Conservation (phyloP, 2,329 filamentous ascomycete genomes). For the Amphichorda felina region DNA sequence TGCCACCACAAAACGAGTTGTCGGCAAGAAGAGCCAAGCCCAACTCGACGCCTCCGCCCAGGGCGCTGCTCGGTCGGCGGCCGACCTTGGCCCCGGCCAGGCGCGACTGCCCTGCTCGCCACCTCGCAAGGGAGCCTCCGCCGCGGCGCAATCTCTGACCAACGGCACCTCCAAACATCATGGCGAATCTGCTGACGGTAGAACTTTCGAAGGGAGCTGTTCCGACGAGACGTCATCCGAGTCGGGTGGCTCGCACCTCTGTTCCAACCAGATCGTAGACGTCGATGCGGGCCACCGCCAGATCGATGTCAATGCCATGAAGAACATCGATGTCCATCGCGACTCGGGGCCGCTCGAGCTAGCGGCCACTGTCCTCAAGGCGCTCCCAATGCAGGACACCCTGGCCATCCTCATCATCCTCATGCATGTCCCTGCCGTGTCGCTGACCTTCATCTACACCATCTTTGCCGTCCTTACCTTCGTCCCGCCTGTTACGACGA, state of each 20-base stretch:
- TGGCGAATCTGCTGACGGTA: slow-evolving; percentile 4
- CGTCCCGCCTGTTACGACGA: slow-evolving; percentile 69
- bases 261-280: slow-evolving; percentile 19
- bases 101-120: slow-evolving; percentile 16
- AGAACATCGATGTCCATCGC: slow-evolving; percentile 56
- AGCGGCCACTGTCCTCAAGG: slow-evolving; percentile 75
- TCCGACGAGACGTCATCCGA: slow-evolving; percentile 48
- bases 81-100: slow-evolving; percentile 16
- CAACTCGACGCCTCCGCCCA: slow-evolving; percentile 9
- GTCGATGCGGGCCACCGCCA: slow-evolving; percentile 44
- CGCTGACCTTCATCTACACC: slow-evolving; percentile 80
- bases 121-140: slow-evolving; percentile 2
- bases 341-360: slow-evolving; percentile 64
- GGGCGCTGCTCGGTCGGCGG: slow-evolving; percentile 6
- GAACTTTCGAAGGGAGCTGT: slow-evolving; percentile 36
- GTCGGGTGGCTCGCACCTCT: slow-evolving; percentile 29
- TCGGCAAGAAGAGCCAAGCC: slow-evolving; percentile 32
- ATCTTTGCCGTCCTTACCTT: slow-evolving; percentile 90
- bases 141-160: slow-evolving; percentile 15
- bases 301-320: slow-evolving; percentile 59
- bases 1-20: slow-evolving; percentile 24
- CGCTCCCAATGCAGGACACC: slow-evolving; percentile 86
- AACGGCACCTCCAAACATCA: slow-evolving; percentile 22
- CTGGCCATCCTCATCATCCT: slow-evolving; percentile 94
- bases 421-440: slow-evolving; percentile 80